Evolutionary conservation across 2,329 filamentous ascomycete species (phyloP).

Genomic region (Penicillium sp.): DNA sequence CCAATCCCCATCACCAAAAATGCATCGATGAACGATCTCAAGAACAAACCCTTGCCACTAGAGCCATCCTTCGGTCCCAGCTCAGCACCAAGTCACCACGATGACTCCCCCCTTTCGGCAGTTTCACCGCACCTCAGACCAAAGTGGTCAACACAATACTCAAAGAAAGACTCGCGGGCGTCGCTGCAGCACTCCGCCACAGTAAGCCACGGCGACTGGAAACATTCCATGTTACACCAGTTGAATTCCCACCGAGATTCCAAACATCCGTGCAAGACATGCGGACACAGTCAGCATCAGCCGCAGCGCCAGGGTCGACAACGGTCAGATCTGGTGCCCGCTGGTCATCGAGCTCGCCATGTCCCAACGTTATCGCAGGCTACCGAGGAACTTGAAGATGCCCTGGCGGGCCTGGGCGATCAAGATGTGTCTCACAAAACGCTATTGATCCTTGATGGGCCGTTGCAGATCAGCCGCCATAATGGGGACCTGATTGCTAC

Average conservation of each 20-base stretch:
- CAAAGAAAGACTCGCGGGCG: background rate
- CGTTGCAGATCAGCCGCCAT: slow-evolving; percentile 37
- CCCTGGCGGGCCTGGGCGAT: slow-evolving; percentile 11
- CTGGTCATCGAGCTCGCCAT: slow-evolving; percentile 14
- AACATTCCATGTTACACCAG: background rate
- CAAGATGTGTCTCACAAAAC: slow-evolving; percentile 10
- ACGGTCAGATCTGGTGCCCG: background rate
- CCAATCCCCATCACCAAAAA: slow-evolving; percentile 15
- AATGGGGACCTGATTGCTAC: slow-evolving; percentile 36
- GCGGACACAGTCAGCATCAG: background rate
- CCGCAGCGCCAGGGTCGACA: slow-evolving; percentile 9
- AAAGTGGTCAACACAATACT: background rate
- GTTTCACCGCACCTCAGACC: background rate
- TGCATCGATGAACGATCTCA: slow-evolving; percentile 30
- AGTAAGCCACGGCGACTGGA: background rate
- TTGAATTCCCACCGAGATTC: background rate
- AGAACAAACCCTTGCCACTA: slow-evolving; percentile 44
- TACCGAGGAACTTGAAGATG: slow-evolving; percentile 34
- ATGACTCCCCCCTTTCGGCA: background rate
- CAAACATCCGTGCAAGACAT: background rate
- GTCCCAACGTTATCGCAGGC: slow-evolving; percentile 34
- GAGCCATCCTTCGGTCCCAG: slow-evolving; percentile 35
- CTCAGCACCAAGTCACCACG: slow-evolving; percentile 30
- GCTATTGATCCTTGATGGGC: slow-evolving; percentile 25
- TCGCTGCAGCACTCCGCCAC: background rate